Conservation (phyloP, 2,329 filamentous ascomycete species). For the Venturiaceae sp. region DNA sequence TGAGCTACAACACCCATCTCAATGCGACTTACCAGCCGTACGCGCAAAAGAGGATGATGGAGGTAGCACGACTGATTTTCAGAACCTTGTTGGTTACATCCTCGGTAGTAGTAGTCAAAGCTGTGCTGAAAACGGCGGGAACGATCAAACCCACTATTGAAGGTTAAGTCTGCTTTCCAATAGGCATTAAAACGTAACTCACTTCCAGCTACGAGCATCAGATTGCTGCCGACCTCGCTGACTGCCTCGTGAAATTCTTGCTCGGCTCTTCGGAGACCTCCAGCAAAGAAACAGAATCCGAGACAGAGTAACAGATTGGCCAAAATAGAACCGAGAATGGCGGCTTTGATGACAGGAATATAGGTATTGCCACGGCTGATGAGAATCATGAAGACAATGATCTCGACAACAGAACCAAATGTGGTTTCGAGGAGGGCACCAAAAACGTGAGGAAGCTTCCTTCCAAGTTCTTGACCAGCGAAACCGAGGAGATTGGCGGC, state of each 20-base stretch:
- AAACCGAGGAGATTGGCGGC: constrained; percentile 69
- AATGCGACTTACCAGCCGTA: constrained; percentile 35
- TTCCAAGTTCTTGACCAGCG: constrained; percentile 59
- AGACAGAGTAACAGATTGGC: constrained; percentile 75
- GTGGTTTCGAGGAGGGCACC: constrained; percentile 51
- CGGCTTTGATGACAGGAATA: constrained; percentile 67
- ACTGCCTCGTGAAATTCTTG: constrained; percentile 66
- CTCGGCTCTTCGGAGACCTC: constrained; percentile 58
- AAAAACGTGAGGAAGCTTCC: constrained; percentile 66
- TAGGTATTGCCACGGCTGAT: constrained; percentile 35
- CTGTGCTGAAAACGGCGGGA: constrained; percentile 44
- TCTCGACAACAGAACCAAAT: constrained; percentile 67
- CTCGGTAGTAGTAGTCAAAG: constrained; percentile 18
- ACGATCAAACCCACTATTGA: constrained; percentile 36
- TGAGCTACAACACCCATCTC: background rate
- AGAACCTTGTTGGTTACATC: constrained; percentile 45
- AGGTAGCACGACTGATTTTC: constrained; percentile 50
- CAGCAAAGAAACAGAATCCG: constrained; percentile 70
- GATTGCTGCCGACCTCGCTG: constrained; percentile 67
- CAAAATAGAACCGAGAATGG: constrained; percentile 73
- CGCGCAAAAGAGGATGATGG: constrained; percentile 60
- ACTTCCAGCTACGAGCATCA: constrained; percentile 68
- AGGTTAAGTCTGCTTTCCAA: constrained; percentile 19
- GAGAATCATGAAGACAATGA: constrained; percentile 73
- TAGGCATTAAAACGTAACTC: constrained; percentile 31